Conservation (phyloP, 495 filamentous ascomycete genomes). For the Penicillium tannophilum region DNA sequence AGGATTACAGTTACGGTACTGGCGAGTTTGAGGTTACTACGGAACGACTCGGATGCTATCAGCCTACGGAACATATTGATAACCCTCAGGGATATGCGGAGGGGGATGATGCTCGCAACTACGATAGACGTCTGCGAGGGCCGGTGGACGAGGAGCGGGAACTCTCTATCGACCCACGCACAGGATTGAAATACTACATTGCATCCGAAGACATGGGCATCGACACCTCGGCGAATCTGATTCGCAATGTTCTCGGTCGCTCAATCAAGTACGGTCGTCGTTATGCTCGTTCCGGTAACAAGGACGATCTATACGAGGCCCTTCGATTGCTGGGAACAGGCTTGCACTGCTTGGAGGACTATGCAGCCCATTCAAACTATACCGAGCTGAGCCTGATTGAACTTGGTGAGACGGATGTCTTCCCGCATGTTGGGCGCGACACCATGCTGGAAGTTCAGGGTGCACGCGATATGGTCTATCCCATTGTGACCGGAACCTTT, state of each 20-base stretch:
- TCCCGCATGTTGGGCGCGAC: constrained; percentile 79
- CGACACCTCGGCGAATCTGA: constrained; percentile 72
- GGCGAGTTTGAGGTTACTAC: constrained; percentile 89
- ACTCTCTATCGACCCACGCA: constrained; percentile 71
- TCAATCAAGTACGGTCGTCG: constrained; percentile 73
- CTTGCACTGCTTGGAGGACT: constrained; percentile 91
- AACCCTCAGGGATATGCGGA: constrained; percentile 79
- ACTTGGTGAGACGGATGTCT: constrained; percentile 74
- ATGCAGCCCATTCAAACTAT: constrained; percentile 90
- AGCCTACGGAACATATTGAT: constrained; percentile 88
- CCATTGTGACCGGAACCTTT: constrained; percentile 86
- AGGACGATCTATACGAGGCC: constrained; percentile 80
- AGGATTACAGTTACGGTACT: constrained; percentile 67
- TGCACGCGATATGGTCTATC: constrained; percentile 64
- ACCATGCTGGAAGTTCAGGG: constrained; percentile 69
- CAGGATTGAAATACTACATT: constrained; percentile 89
- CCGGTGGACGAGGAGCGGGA: constrained; percentile 79
- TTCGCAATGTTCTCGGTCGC: constrained; percentile 69
- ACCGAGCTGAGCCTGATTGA: constrained; percentile 82
- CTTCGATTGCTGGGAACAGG: constrained; percentile 83
- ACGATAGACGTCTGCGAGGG: constrained; percentile 75
- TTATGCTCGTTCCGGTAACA: constrained; percentile 61
- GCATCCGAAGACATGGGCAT: constrained; percentile 75
- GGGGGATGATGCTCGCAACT: constrained; percentile 80
- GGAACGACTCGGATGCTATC: constrained; percentile 84